Conservation (phyloP, 441 rosid genomes). For the Corymbia calophylla region DNA sequence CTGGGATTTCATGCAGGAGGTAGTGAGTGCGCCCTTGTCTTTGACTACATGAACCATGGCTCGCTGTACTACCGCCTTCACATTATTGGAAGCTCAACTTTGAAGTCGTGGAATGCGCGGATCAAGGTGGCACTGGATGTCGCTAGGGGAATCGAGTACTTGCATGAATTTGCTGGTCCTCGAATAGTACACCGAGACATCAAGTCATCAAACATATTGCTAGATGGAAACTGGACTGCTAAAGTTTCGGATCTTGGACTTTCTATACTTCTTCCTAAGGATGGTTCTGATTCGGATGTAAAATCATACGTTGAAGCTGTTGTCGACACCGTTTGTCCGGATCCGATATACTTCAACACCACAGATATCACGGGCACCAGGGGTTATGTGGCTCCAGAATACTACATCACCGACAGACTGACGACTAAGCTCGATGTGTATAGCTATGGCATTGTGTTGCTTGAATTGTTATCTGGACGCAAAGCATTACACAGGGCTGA, state of each 20-base stretch:
- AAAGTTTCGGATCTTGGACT: slow-evolving; percentile 20
- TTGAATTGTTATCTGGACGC: neutral
- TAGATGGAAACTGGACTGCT: slow-evolving; percentile 17
- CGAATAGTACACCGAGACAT: neutral
- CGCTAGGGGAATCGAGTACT: neutral
- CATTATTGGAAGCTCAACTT: neutral
- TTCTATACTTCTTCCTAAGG: neutral
- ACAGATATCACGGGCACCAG: too few relatives aligned
- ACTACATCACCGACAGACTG: rapidly evolving
- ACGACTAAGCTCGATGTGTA: neutral
- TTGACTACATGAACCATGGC: neutral
- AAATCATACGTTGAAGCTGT: rapidly evolving
- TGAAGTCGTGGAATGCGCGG: neutral
- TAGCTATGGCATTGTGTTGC: neutral
- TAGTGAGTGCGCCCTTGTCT: neutral
- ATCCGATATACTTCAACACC: neutral
- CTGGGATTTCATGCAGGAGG: neutral
- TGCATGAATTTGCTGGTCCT: neutral
- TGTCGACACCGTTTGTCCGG: neutral
- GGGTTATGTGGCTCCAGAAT: too few relatives aligned
- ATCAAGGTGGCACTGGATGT: neutral
- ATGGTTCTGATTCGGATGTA: neutral
- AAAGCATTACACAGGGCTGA: neutral
- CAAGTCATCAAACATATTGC: neutral
- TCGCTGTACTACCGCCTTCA: neutral